phyloP scores from a whole-genome alignment of 352 stramenopile species.

The Phytophthora boehmeriae region DNA sequence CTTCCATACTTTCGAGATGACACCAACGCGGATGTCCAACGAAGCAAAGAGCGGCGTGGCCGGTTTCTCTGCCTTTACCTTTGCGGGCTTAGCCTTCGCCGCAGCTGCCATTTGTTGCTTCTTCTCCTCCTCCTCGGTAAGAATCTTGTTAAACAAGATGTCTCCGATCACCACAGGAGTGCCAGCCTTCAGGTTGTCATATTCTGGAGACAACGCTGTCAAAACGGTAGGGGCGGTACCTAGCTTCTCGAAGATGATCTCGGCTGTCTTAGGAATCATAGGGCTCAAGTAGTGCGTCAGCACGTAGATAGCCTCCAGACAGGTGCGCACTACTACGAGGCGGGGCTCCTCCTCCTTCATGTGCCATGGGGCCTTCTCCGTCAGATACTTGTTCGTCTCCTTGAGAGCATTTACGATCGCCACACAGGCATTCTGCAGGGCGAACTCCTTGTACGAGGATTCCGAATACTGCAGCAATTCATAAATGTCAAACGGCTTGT shows the following conservation, averaged over 20 bases:
- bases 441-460: constrained; percentile 93
- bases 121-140: constrained; percentile 77
- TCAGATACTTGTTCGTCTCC: constrained; percentile 98
- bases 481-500: constrained; percentile 89
- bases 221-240: constrained; percentile 83
- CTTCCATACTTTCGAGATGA: constrained; percentile 83
- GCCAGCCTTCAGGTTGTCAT: constrained; percentile 93
- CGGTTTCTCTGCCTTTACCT: constrained; percentile 53
- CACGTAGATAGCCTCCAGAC: constrained; percentile 97
- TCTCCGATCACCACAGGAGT: constrained; percentile 91
- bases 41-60: constrained; percentile 71
- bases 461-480: constrained; percentile 82
- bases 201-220: constrained; percentile 76
- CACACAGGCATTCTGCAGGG: constrained; percentile 90
- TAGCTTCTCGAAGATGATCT: constrained; percentile 96
- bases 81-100: constrained; percentile 49
- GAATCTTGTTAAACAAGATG: constrained; percentile 95
- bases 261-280: constrained; percentile 91
- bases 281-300: constrained; percentile 96
- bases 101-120: constrained; percentile 62
- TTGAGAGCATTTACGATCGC: constrained; percentile 91
- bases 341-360: constrained; percentile 92
- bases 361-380: constrained; percentile 97
- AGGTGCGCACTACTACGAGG: constrained; percentile 93
- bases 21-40: constrained; percentile 82